A percentile compares a stretch with the other conserved stretches of the same genome.
Conservation (phyloP, 2,329 filamentous ascomycete genomes). For the Penicillium vulpinum region DNA sequence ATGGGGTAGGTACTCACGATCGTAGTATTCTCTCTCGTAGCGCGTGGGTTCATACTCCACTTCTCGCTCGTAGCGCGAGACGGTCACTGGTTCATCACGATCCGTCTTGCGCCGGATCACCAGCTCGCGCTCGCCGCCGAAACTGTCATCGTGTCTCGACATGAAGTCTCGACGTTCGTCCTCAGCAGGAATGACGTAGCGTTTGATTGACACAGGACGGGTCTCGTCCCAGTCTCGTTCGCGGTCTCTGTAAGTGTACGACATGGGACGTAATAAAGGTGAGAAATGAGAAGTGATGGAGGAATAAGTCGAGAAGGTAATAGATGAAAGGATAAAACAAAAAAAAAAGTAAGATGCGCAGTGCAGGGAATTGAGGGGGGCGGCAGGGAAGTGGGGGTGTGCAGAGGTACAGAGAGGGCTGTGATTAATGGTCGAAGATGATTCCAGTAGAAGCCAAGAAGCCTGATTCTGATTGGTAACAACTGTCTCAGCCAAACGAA, state of each 20-base stretch:
- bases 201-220: constrained; percentile 53
- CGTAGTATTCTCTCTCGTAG: constrained; percentile 49
- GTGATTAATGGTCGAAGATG: constrained; percentile 18
- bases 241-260: constrained; percentile 42
- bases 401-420: constrained; percentile 14
- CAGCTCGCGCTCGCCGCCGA: constrained; percentile 42
- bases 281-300: constrained; percentile 14
- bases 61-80: constrained; percentile 53
- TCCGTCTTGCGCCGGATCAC: constrained; percentile 49
- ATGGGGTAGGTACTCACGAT: constrained; percentile 44
- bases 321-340: neutral
- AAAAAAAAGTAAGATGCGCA: constrained; percentile 8
- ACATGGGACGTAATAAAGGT: constrained; percentile 27
- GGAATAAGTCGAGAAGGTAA: constrained; percentile 6
- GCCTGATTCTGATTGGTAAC: constrained; percentile 21
- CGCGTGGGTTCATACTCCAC: constrained; percentile 44
- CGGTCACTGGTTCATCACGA: constrained; percentile 42
- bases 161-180: constrained; percentile 41
- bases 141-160: constrained; percentile 25
- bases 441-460: constrained; percentile 2
- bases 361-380: constrained; percentile 23
- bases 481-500: constrained; percentile 1
- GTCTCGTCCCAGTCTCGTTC: constrained; percentile 46
- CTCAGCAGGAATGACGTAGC: constrained; percentile 54
- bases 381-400: constrained; percentile 23